These are phyloP conservation scores for Backusella westeae DNA, from an alignment of 192 early-diverging fungal species.

Conservation along the genomic window DNA sequence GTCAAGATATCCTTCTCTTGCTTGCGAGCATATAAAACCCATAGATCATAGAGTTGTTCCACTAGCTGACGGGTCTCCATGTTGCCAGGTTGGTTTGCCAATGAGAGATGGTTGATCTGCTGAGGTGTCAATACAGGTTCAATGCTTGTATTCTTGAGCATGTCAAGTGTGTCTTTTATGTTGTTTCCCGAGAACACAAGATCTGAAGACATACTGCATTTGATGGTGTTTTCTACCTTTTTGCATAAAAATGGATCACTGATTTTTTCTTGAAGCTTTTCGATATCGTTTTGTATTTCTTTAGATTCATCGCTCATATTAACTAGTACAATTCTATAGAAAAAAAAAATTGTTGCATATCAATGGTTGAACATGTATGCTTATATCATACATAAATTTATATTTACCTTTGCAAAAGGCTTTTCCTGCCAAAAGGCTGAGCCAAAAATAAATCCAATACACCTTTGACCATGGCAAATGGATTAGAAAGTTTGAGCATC, in stretches of 20 bases:
- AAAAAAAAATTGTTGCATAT: not conserved
- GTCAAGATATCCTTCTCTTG: conserved; percentile 51
- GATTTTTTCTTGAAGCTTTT: conserved; percentile 21
- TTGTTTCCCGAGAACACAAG: not conserved
- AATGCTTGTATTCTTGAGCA: conserved; percentile 4
- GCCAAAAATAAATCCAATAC: conserved; percentile 57
- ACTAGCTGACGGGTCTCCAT: conserved; percentile 28
- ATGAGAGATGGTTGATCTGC: conserved; percentile 26
- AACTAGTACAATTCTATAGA: conserved; percentile 46
- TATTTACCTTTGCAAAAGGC: conserved; percentile 49
- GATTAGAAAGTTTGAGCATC: conserved; percentile 54
- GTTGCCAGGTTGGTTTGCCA: conserved; percentile 10
- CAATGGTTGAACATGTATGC: not conserved
- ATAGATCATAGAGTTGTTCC: conserved; percentile 38
- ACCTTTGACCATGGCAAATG: conserved; percentile 53
- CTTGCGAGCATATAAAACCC: conserved; percentile 45
- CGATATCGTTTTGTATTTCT: conserved; percentile 46
- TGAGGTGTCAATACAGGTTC: conserved; percentile 16
- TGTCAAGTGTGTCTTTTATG: conserved; percentile 3
- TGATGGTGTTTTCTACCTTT: conserved; percentile 49
- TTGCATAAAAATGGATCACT: conserved; percentile 35
- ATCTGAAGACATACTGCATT: conserved; percentile 11
- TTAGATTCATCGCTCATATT: conserved; percentile 52
- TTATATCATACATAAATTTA: not conserved
- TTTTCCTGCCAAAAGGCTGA: conserved; percentile 54